Evolutionary conservation across 2,329 filamentous ascomycete species (phyloP).

Genomic region (Ascochyta clinopodiicola): DNA sequence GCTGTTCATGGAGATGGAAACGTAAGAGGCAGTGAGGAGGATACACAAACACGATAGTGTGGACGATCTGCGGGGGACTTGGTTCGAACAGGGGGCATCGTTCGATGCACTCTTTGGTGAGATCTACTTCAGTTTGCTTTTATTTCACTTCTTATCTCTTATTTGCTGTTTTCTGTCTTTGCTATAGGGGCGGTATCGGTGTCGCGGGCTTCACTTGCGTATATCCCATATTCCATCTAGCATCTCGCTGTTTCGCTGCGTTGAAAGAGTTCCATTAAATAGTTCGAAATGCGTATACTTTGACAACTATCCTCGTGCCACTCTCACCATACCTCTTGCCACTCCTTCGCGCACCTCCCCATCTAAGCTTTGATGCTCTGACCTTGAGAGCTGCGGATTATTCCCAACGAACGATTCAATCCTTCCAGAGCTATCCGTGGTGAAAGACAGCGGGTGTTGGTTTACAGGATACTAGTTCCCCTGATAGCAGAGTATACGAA

Average conservation of each 20-base stretch:
- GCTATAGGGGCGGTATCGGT: not conserved
- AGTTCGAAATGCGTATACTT: too few relatives aligned
- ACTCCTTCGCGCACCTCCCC: too few relatives aligned
- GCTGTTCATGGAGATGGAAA: conserved; percentile 88
- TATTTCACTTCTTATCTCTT: not conserved
- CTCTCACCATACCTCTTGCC: too few relatives aligned
- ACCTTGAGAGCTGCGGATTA: too few relatives aligned
- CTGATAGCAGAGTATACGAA: too few relatives aligned
- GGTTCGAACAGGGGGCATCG: not conserved
- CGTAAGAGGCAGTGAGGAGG: conserved; percentile 56
- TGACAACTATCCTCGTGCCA: too few relatives aligned
- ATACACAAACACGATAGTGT: not conserved
- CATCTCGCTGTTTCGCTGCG: not conserved
- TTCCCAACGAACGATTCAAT: too few relatives aligned
- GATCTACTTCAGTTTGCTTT: not conserved
- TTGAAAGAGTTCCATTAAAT: not conserved
- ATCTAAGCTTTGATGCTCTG: too few relatives aligned
- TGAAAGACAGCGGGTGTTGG: too few relatives aligned
- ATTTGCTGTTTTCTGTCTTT: not conserved
- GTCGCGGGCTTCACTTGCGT: not conserved
- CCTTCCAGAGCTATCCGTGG: too few relatives aligned
- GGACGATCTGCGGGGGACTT: conserved; percentile 1
- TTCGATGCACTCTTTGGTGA: not conserved
- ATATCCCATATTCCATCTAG: not conserved
- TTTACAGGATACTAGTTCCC: too few relatives aligned